Evolutionary conservation across 768 basidiomycete species (phyloP).

Genomic region (Mrakia gelida): DNA sequence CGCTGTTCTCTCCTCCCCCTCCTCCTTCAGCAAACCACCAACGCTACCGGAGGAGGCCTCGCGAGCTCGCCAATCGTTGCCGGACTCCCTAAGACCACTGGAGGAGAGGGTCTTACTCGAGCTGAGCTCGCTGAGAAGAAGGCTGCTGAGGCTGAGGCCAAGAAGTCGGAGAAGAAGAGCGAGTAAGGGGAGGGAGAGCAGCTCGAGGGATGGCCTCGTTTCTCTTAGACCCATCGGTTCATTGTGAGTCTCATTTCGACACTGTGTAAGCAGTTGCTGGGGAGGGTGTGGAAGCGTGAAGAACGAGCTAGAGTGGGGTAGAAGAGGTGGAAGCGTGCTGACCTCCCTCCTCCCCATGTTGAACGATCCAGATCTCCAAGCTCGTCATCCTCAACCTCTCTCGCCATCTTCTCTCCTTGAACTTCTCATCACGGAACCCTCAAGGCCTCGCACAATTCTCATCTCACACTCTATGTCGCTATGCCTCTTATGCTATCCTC

Average conservation of each 20-base stretch:
- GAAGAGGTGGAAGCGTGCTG: too few species aligned
- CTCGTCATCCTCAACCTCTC: not conserved
- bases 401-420: too few species aligned
- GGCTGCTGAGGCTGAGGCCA: constrained; percentile 15
- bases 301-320: too few species aligned
- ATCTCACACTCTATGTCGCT: too few species aligned
- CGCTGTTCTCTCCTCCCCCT: not conserved
- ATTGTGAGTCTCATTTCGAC: not conserved
- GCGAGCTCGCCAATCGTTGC: constrained; percentile 34
- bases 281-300: too few species aligned
- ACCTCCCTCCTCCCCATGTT: not conserved
- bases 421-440: not conserved
- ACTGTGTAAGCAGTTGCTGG: too few species aligned
- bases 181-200: not conserved
- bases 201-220: not conserved
- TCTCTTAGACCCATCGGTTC: not conserved
- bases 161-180: constrained; percentile 17
- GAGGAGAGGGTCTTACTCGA: constrained; percentile 35
- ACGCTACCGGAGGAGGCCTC: constrained; percentile 34
- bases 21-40: not conserved
- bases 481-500: too few species aligned
- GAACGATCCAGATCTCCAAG: not conserved
- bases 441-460: too few species aligned
- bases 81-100: constrained; percentile 31
- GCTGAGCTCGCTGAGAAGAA: constrained; percentile 33